phyloP scores from a whole-genome alignment of 495 filamentous ascomycete species.

The Neurospora cerealis region DNA sequence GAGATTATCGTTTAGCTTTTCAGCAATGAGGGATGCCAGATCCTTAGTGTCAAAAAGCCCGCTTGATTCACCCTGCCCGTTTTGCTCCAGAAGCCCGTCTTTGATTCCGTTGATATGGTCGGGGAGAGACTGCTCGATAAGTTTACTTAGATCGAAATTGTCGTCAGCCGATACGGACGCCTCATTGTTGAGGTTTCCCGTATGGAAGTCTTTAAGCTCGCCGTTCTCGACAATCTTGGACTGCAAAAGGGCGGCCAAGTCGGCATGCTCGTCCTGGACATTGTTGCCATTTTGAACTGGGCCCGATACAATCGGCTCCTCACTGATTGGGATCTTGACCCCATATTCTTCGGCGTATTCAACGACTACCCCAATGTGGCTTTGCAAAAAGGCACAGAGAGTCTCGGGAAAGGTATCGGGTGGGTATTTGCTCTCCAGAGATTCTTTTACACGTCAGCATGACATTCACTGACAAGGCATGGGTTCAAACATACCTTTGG shows the following conservation, averaged over 20 bases:
- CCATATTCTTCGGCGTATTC: conserved; percentile 35
- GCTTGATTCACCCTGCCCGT: neutral
- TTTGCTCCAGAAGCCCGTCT: conserved; percentile 2
- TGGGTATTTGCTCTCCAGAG: conserved; percentile 66
- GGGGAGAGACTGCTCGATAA: conserved; percentile 18
- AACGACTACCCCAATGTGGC: conserved; percentile 59
- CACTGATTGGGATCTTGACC: conserved; percentile 24
- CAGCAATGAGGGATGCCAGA: conserved; percentile 18
- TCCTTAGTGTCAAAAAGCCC: conserved; percentile 8
- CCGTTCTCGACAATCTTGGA: conserved; percentile 10
- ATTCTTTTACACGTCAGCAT: conserved; percentile 28
- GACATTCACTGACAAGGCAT: neutral
- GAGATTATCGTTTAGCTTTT: conserved; percentile 11
- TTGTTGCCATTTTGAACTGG: conserved; percentile 5
- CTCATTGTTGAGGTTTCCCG: neutral
- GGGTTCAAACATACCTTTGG: conserved; percentile 31
- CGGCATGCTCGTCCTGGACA: conserved; percentile 21
- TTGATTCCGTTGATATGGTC: conserved; percentile 5
- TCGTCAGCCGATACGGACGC: conserved; percentile 1
- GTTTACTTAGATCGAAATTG: conserved; percentile 11
- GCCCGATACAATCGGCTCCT: conserved; percentile 15
- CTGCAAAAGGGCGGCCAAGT: conserved; percentile 18
- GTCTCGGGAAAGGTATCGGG: conserved; percentile 69
- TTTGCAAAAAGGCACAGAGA: conserved; percentile 63
- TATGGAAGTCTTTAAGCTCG: conserved; percentile 2